A percentile compares a stretch with the other conserved stretches of the same genome.
Conservation (phyloP, 2,329 filamentous ascomycete genomes). For the Penicillium sp. region DNA sequence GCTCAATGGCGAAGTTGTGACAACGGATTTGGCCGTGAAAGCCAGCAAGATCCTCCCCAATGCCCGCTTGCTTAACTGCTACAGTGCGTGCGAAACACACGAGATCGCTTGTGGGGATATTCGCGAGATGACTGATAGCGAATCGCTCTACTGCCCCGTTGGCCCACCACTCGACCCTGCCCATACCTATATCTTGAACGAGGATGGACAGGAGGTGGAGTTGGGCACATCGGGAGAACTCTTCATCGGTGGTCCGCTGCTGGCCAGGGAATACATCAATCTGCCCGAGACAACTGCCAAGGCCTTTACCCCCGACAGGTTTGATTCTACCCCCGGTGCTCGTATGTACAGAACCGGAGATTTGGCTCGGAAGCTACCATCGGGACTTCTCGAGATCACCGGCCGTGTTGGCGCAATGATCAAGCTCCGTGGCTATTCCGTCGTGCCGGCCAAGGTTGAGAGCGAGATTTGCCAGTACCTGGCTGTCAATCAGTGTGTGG, state of each 20-base stretch:
- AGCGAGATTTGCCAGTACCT: conserved; percentile 69
- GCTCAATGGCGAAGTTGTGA: conserved; percentile 83
- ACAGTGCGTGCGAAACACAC: conserved; percentile 80
- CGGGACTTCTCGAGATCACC: conserved; percentile 71
- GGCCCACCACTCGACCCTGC: conserved; percentile 68
- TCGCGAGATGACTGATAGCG: conserved; percentile 64
- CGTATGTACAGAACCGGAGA: conserved; percentile 77
- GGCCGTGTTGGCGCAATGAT: conserved; percentile 78
- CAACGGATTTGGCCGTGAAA: conserved; percentile 71
- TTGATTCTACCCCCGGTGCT: conserved; percentile 59
- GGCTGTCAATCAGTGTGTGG: conserved; percentile 70
- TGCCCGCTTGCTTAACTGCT: conserved; percentile 72
- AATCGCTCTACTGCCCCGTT: conserved; percentile 70
- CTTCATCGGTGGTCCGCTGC: conserved; percentile 70
- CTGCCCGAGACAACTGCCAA: conserved; percentile 75
- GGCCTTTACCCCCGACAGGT: conserved; percentile 69
- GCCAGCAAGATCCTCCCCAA: conserved; percentile 68
- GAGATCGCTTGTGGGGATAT: conserved; percentile 79
- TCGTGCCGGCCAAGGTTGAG: conserved; percentile 75
- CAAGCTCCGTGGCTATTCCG: conserved; percentile 76
- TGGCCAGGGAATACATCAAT: conserved; percentile 77
- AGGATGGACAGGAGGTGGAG: conserved; percentile 65
- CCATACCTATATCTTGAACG: conserved; percentile 72
- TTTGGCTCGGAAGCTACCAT: conserved; percentile 65
- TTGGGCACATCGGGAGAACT: conserved; percentile 69